Evolutionary conservation across 176 grass and related monocot genomes (phyloP).

Genomic region (Paspalum notatum): DNA sequence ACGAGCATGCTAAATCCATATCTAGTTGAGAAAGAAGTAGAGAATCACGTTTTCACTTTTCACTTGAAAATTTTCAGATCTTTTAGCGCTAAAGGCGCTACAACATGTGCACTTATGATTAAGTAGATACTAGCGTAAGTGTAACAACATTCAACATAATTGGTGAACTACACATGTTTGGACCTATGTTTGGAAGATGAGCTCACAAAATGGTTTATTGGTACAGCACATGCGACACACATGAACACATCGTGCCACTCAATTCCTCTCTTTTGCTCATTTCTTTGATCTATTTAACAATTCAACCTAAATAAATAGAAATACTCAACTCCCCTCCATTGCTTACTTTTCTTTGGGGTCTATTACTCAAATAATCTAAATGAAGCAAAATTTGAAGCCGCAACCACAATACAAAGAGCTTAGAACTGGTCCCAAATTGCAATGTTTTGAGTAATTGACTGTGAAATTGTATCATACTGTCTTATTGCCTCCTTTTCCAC

Average conservation of each 20-base stretch:
- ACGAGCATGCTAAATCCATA: background rate
- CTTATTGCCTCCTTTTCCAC: background rate
- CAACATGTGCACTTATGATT: background rate
- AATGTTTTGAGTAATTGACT: background rate
- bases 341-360: background rate
- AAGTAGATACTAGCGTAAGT: background rate
- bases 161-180: background rate
- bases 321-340: background rate
- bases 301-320: slow-evolving; percentile 1
- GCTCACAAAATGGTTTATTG: background rate
- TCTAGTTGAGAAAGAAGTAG: background rate
- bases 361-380: slow-evolving; percentile 6
- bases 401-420: background rate
- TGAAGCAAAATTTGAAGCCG: background rate
- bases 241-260: background rate
- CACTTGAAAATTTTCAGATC: slow-evolving; percentile 7
- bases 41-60: background rate
- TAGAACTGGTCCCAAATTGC: background rate
- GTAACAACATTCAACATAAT: background rate
- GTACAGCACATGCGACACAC: background rate
- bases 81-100: background rate
- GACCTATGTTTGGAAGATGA: background rate
- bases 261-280: background rate
- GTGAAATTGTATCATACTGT: background rate
- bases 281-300: slow-evolving; percentile 8